Percentiles rank a stretch among this genome's conserved stretches.
These are phyloP conservation scores for Salix udensis DNA, from an alignment of 345 rosid genomes.

Conservation along the genomic window DNA sequence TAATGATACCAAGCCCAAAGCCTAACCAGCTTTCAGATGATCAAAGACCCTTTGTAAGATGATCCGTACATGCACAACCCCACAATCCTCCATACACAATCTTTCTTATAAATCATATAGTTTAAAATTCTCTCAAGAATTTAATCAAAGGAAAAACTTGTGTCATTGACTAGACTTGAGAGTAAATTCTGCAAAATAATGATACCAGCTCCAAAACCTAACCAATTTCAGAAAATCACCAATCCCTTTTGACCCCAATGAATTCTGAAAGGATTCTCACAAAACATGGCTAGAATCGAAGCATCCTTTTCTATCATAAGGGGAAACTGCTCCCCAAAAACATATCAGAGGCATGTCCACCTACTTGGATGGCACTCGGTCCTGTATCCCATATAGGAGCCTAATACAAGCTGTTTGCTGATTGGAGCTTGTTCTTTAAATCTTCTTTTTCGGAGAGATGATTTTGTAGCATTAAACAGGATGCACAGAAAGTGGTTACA, in stretches of 20 bases:
- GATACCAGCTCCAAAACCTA: neutral
- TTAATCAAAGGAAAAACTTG: neutral
- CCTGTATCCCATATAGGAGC: too few relatives aligned
- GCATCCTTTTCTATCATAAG: too few relatives aligned
- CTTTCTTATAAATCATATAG: neutral
- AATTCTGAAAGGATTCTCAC: too few relatives aligned
- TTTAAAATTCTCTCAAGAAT: neutral
- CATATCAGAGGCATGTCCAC: too few relatives aligned
- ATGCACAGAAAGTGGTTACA: neutral
- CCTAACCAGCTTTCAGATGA: neutral
- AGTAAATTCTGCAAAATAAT: neutral
- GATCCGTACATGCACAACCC: neutral
- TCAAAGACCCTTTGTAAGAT: neutral
- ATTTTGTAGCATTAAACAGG: neutral
- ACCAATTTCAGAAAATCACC: too few relatives aligned
- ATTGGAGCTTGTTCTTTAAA: too few relatives aligned
- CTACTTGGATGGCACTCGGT: too few relatives aligned
- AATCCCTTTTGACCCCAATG: too few relatives aligned
- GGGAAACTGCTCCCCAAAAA: too few relatives aligned
- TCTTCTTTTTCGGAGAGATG: neutral
- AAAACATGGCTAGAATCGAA: too few relatives aligned
- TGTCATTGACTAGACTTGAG: neutral
- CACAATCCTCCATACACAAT: neutral
- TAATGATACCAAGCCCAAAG: neutral
- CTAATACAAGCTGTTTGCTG: too few relatives aligned